Conservation (phyloP, 768 basidiomycete species). For the Lactarius deliciosus region DNA sequence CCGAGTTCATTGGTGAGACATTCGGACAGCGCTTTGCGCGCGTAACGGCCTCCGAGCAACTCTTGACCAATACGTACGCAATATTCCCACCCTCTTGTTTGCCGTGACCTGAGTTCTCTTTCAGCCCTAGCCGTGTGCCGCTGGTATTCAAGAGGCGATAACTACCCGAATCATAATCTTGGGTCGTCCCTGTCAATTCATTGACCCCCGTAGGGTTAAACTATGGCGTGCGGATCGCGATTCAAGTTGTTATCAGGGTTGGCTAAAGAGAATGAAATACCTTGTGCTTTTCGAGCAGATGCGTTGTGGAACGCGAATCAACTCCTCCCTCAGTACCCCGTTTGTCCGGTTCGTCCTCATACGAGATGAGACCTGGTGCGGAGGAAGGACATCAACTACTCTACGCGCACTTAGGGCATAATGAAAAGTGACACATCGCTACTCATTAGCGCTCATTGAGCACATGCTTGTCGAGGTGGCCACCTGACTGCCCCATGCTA, state of each 20-base stretch:
- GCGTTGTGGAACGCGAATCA: not conserved
- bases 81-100: too few species aligned
- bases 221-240: not conserved
- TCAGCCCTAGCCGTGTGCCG: conserved; percentile 27
- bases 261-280: not conserved
- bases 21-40: conserved; percentile 44
- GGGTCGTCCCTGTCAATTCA: not conserved
- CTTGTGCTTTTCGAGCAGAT: not conserved
- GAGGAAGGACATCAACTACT: too few species aligned
- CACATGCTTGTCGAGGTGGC: too few species aligned
- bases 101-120: not conserved
- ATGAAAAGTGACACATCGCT: too few species aligned
- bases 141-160: conserved; percentile 30
- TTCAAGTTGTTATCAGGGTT: not conserved
- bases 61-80: conserved; percentile 21
- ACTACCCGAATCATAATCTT: not conserved
- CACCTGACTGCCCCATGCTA: too few species aligned
- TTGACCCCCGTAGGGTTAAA: not conserved
- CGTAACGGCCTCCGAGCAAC: not conserved
- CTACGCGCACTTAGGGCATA: too few species aligned
- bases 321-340: not conserved
- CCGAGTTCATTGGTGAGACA: conserved; percentile 45
- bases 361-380: too few species aligned
- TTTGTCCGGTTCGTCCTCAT: too few species aligned
- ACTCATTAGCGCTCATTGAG: too few species aligned